Evolutionary conservation across 768 basidiomycete genomes (phyloP), one percentile per base, ranked within the genome.

Genomic region (Termitomyces sp.): DNA sequence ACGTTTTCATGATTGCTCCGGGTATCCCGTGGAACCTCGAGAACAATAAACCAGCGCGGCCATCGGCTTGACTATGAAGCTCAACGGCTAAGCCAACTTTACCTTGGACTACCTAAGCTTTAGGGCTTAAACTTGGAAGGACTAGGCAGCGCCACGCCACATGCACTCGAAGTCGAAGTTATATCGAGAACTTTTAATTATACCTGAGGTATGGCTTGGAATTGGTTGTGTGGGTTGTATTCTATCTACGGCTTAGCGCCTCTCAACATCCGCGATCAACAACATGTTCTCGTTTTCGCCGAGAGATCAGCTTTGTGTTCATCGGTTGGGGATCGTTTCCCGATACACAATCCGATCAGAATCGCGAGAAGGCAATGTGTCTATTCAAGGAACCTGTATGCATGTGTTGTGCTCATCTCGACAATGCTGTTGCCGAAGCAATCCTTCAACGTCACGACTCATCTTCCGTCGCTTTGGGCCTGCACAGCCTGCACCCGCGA

Each of bases 311-410:
- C 53, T 54, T 64, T 55, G 50, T 66, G 63, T 61, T 59, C 61
- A 57, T 54, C 59, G 57, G 41, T 57, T 62, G 26, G 51, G 59
- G 60, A 61, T 61, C 26, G 48, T 48, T 53, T 53, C 53, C 36
- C 55, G 57, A 60, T 65, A 55, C 55, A 63, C 67, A 67, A 67
- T 67, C 69, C 68, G 70, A 71, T 71, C 70, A 69, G 54, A 52
- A 64, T 62, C 65, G 52, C 53, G 64, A 54, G 66, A 72, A 66
- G 66, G 66, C 56, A 63, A 62, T 59, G 59, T 58, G 56, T 66
- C 47, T 56, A 60, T 63, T 65, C 63, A 63, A 66, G 67, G 62
- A 62, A 63, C 58, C 57, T 55, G 48, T 58, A 52, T 52, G 41
- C 58, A 60, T 62, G 58, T 60, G 57, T 59, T 63, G 65, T 68